Percentiles rank a stretch among this genome's conserved stretches.
These are phyloP conservation scores for Globisporangium polare DNA, from an alignment of 352 stramenopile species.

Conservation along the genomic window DNA sequence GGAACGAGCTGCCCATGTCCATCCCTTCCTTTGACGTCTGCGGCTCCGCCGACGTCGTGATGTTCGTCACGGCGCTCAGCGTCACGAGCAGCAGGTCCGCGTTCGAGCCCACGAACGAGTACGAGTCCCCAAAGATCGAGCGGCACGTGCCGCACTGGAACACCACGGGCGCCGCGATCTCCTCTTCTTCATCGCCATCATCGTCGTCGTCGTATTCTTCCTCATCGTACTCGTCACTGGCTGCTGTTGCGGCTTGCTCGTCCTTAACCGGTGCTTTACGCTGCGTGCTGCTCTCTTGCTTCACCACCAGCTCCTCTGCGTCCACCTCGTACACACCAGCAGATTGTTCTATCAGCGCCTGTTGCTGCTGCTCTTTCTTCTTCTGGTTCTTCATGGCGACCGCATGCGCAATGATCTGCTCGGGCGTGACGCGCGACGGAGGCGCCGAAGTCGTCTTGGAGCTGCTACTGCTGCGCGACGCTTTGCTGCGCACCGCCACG, in stretches of 20 bases:
- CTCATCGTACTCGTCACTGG: constrained; percentile 29
- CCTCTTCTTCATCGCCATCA: constrained; percentile 45
- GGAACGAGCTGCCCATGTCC: constrained; percentile 68
- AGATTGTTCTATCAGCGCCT: neutral
- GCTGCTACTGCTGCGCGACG: neutral
- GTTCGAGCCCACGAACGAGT: constrained; percentile 76
- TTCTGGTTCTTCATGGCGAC: constrained; percentile 1
- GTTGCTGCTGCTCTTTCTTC: constrained; percentile 1
- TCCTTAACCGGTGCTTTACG: neutral
- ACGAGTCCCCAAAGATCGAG: constrained; percentile 82
- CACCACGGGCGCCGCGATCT: constrained; percentile 61
- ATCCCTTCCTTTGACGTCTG: constrained; percentile 45
- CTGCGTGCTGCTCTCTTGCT: constrained; percentile 6
- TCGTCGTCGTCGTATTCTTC: constrained; percentile 28
- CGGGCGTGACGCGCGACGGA: constrained; percentile 13
- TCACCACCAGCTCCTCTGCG: constrained; percentile 14
- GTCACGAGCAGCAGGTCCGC: constrained; percentile 69
- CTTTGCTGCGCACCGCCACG: neutral
- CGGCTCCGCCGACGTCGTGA: constrained; percentile 36
- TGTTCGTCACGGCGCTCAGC: constrained; percentile 68
- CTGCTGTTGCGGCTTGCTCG: constrained; percentile 9
- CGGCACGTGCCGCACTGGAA: constrained; percentile 84
- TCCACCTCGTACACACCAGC: neutral
- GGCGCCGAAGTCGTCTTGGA: neutral
- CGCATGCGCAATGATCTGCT: constrained; percentile 14